phyloP scores from a whole-genome alignment of 2,329 filamentous ascomycete genomes.

The Trichoderma lentiforme region DNA sequence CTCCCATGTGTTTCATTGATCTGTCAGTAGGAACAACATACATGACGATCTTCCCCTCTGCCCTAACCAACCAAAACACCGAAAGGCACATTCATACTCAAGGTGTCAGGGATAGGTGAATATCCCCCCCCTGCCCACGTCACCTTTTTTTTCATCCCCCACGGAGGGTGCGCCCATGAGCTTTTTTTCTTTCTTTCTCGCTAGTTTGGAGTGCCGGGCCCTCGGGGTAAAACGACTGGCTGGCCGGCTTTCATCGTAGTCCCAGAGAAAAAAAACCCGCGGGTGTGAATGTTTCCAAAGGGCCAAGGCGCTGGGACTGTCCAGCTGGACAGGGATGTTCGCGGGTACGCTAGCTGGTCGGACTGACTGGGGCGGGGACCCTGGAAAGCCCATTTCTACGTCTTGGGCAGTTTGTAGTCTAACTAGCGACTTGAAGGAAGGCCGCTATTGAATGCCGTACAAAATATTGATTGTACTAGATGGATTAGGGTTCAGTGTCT shows the following conservation, averaged over 20 bases:
- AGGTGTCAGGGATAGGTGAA: background rate
- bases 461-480: background rate
- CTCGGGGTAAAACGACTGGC: constrained; percentile 3
- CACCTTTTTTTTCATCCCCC: background rate
- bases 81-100: background rate
- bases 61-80: background rate
- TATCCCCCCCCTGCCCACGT: background rate
- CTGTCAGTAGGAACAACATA: background rate
- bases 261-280: background rate
- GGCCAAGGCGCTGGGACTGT: background rate
- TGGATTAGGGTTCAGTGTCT: background rate
- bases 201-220: background rate
- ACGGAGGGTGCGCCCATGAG: background rate
- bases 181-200: background rate
- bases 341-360: constrained; percentile 9
- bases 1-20: background rate
- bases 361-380: background rate
- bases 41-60: background rate
- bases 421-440: background rate
- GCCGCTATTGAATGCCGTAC: background rate
- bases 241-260: background rate
- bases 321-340: constrained; percentile 22
- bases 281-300: background rate
- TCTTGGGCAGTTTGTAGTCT: background rate
- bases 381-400: background rate